Base-by-base conservation (phyloP, 192 early-diverging fungal genomes). In the Rhizophagus prolifer region DNA sequence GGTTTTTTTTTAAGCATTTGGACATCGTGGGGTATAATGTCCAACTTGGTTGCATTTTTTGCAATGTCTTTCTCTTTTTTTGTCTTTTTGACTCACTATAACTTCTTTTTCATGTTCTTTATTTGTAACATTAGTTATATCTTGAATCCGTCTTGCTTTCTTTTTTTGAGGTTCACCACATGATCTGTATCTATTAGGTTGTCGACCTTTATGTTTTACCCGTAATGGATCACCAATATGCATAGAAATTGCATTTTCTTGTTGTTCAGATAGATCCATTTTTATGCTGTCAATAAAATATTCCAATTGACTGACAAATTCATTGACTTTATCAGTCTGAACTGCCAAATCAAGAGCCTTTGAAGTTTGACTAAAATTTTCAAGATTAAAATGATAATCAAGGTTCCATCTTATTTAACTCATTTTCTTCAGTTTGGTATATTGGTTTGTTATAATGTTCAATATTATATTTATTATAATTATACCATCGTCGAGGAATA, bases 41-140 rank as follows among this genome's bases (percentile, higher is more conserved):
- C 65, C 31, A 67, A 41, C 13, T 67, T 67, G 31, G 5, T 67
- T 67, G 31, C 31, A 67, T 67, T 67, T 67, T 30, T 67, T 23
- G 38, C 30, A 67, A 25, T 14, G 4, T 36, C 30, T 67, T 14
- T 21, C 30, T 31, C 30, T 67, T 67, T 67, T 36, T 67, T 41
- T 34, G 6, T 2, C 12, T 31, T 36, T 6, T 67, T 67, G 36
- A 14, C 23, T 3, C 3, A 1, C 3, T 31, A 31, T 31, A 31
- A 31, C 31, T 3, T 31, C 1, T 31, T 31, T 3, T 12, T 21
- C n/a, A 36, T n/a, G n/a, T n/a, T 41, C 30, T 67, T 21, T 21
- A 21, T 67, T 34, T 0, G 31, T 67, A 31, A 21, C 1, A 25
- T 67, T 38, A 13, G 21, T 67, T 21, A 67, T 67, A 67, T 30